Evolutionary conservation across 2,329 filamentous ascomycete genomes (phyloP).

Genomic region (Penicillium carneum): DNA sequence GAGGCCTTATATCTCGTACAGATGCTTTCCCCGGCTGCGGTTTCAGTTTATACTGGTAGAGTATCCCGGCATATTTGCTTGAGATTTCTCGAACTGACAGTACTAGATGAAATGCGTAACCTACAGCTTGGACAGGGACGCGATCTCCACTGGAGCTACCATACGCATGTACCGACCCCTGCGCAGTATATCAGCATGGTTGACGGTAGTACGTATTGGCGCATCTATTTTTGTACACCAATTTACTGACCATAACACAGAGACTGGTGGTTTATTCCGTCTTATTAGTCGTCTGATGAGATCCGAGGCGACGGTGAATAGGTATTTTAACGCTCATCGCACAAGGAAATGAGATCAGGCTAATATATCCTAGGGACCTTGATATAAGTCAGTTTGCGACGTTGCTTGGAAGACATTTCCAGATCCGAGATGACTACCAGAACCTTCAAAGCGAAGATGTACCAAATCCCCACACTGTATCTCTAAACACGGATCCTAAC

Average conservation of each 20-base stretch:
- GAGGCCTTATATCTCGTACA: background rate
- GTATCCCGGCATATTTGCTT: background rate
- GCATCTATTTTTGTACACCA: accelerated
- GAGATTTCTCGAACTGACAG: background rate
- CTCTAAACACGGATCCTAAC: background rate
- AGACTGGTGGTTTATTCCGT: background rate
- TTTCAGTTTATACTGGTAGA: background rate
- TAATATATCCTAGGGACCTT: background rate
- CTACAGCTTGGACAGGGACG: background rate
- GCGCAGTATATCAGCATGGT: background rate
- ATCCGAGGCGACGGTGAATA: background rate
- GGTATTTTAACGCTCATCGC: background rate
- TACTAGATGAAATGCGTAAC: background rate
- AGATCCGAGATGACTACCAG: background rate
- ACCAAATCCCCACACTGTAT: background rate
- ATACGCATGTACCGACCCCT: background rate
- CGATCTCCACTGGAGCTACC: background rate
- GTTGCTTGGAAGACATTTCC: constrained; percentile 3
- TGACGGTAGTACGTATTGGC: background rate
- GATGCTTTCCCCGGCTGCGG: background rate
- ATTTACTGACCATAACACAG: background rate
- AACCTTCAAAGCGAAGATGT: constrained; percentile 1
- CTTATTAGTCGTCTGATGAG: background rate
- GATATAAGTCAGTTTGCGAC: background rate
- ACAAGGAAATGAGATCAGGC: background rate